Base-by-base conservation (phyloP, 2,329 filamentous ascomycete genomes). In the Lasiodiplodia hormozganensis region DNA sequence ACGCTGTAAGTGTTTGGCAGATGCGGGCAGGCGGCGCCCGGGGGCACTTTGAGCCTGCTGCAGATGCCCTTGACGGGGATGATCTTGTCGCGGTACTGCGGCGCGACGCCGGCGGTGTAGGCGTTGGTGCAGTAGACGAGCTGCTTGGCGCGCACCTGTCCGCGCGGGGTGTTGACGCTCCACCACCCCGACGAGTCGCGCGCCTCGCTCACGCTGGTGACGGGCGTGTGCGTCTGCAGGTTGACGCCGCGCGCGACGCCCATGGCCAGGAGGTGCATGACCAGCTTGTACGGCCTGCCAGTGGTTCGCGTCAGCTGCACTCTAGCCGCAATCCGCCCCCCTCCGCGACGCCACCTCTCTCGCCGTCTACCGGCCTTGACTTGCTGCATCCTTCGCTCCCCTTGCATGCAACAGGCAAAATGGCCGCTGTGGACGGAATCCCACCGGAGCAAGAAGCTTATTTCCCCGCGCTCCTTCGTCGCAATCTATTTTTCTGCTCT, bases 41-140 rank as follows among this genome's bases (percentile, higher is more conserved):
- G 53, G 6, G 21, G 72, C 70, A 34, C 62, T 11, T 34, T 16
- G 23, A 64, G 47, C 52, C 74, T 72, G 54, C 74, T 74, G 5
- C 70, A 70, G 11, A 75, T 76, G n/a, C 78, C 78, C 14, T 74
- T 73, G 14, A 78, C 62, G 12, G 79, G 78, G 3, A 76, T 71
- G 51, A 81, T 77, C 23, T 72, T 67, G 36, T 82, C 82, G 4
- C 74, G 81, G 54, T 77, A 80, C 52, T 83, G 53, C 1, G 73
- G 71, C 1, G 76, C 62, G 8, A 77, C 69, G 40, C 71, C 71
- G 4, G 73, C 69, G 8, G 74, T 76, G 66, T 75, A 77, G 3
- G 71, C 73, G 58, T 77, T 77, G 34, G 75, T 76, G 6, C 74
- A 73, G 47, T 74, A 72, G 4, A 78, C 64, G 18, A 77, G 47